Base-by-base conservation (phyloP, 495 filamentous ascomycete genomes). In the Aspergillus indologenus region DNA sequence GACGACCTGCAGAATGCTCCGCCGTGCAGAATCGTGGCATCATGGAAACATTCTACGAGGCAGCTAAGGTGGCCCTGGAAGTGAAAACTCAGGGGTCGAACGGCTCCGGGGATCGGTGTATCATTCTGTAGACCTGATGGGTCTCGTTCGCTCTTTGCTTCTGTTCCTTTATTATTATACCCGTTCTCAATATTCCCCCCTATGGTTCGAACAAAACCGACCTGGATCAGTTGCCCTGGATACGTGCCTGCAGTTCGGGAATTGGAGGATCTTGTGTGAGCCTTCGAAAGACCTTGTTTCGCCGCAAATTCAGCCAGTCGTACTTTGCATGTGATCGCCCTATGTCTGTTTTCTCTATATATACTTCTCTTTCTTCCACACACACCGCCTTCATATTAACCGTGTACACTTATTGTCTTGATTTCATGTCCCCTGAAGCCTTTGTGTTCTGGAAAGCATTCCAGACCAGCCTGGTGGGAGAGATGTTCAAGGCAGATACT, bases 11-110 rank as follows among this genome's bases (percentile, higher is more conserved):
- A 87, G 94, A 98, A 78, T 98, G 94, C 81, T 98, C 95, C 26
- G 94, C 94, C 15, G 96, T 96, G 81, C 87, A 91, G 70, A 98
- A 98, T 75, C 82, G 94, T 42, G 94, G 94, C 54, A 96, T 98
- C 65, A 94, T 96, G 69, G 94, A 98, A 72, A 95, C 94, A 34
- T 98, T 98, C 70, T 97, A 95, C 46, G 94, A 98, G 77, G 94
- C 94, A 42, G 95, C 94, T 46, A 87, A 96, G 66, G 94, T 98
- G n/a, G 94, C 94, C 8, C 78, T 98, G 23, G 88, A 88, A 21
- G 94, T 97, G 44, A 96, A 92, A 74, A 74, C 75, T 45, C 69
- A 65, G 29, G 73, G 70, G 12, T 66, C 64, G 6, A 81, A 81
- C 56, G 54, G 60, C 7, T 71, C 69, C 24, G 57, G 63, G 20